phyloP scores from a whole-genome alignment of 164 flowering plant genomes.

The Hamamelis virginiana region DNA sequence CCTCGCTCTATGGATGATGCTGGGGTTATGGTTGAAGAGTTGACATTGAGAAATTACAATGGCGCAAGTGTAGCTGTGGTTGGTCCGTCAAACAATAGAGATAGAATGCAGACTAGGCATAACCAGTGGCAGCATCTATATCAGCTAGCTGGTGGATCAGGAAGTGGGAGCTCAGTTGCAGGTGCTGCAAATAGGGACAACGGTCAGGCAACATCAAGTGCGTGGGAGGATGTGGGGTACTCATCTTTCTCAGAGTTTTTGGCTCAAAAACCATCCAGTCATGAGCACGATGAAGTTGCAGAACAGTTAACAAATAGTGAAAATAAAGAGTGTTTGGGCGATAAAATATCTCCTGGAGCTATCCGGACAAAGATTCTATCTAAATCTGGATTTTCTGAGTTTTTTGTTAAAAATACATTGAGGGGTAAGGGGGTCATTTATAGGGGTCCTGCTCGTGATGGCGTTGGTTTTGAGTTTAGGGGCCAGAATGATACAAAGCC shows the following conservation, averaged over 20 bases:
- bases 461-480: conserved; percentile 21
- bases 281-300: conserved; percentile 14
- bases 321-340: conserved; percentile 19
- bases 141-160: conserved; percentile 49
- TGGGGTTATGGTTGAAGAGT: conserved; percentile 64
- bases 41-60: conserved; percentile 51
- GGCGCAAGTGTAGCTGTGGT: conserved; percentile 35
- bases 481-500: conserved; percentile 28
- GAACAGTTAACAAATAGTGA: conserved; percentile 26
- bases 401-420: conserved; percentile 62
- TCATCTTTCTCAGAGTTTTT: conserved; percentile 27
- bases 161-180: conserved; percentile 29
- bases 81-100: conserved; percentile 45
- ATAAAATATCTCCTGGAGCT: conserved; percentile 35
- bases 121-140: conserved; percentile 52
- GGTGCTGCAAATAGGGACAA: conserved; percentile 25
- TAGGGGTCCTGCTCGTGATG: conserved; percentile 35
- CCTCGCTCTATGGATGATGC: conserved; percentile 37
- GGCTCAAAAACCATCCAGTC: conserved; percentile 29
- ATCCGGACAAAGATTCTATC: conserved; percentile 68
- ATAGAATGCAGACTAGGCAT: conserved; percentile 26
- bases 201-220: conserved; percentile 21
- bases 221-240: conserved; percentile 29
- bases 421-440: conserved; percentile 69
- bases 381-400: conserved; percentile 74